Base-by-base conservation (phyloP, 2,329 filamentous ascomycete species). In the Calonectria pseudoturangicola region DNA sequence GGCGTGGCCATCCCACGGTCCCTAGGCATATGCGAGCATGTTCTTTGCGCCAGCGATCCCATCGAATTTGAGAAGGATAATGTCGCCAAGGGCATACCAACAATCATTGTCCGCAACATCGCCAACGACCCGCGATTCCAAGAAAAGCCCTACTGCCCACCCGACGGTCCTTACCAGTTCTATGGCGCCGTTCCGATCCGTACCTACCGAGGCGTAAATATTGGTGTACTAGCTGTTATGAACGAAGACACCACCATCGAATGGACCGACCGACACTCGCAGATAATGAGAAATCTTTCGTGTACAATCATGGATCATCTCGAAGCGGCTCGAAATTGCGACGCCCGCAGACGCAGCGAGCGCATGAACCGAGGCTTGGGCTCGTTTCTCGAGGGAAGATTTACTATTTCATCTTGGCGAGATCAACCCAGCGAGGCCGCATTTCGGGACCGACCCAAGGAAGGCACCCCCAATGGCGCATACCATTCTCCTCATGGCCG, bases 141-240 rank as follows among this genome's bases (percentile, higher is more conserved):
- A 4, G 43, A 67, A 16, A 77, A 79, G 5, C 68, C 78, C 0
- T 82, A 79, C 18, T 79, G 80, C 13, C 74, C 67, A 13, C 66
- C 71, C 0, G 77, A 80, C 27, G 75, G 77, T 0, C 70, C 72
- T 1, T 76, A 79, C 21, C 76, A 80, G 2, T 87, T 87, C 68
- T 87, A 86, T 50, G 85, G 84, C 0, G 85, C 81, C 0, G 84
- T 86, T 0, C 86, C 86, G 2, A 85, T 87, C 12, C 82, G 84
- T 0, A 84, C 84, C 0, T 80, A 76, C 0, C 75, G 80, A 4
- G 85, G 85, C 27, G 82, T 87, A 68, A 85, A 86, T 65, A 87
- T 87, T 5, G 86, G 86, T 4, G 82, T 84, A 0, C 83, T 82
- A 7, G 85, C 83, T 51, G 80, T 86, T 1, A 75, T 82, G n/a